These are phyloP conservation scores for Bimuria novae-zelandiae DNA, from an alignment of 2,329 filamentous ascomycete genomes.

Conservation along the genomic window DNA sequence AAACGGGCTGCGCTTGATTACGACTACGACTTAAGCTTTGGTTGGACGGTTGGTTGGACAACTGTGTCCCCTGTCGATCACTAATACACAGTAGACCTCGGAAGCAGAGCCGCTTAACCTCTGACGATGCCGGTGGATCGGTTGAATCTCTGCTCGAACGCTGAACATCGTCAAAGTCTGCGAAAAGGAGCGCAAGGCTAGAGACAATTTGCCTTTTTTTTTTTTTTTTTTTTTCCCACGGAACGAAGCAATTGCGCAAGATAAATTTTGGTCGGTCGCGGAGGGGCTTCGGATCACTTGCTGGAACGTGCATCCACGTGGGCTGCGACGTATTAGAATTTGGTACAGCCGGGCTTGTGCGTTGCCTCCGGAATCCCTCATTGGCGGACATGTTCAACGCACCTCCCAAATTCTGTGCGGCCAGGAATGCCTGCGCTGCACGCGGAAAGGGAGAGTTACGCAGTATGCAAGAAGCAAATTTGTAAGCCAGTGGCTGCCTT, in stretches of 20 bases:
- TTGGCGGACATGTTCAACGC: conserved; percentile 9
- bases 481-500: conserved; percentile 6
- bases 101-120: neutral
- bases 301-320: conserved; percentile 37
- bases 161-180: conserved; percentile 1
- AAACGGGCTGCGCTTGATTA: conserved; percentile 6
- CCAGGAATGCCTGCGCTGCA: conserved; percentile 9
- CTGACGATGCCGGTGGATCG: conserved; percentile 1
- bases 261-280: neutral
- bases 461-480: neutral
- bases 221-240: no score
- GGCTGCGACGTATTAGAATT: conserved; percentile 21
- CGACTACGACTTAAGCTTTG: conserved; percentile 22
- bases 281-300: conserved; percentile 11
- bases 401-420: conserved; percentile 5
- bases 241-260: conserved; percentile 35
- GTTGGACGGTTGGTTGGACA: conserved; percentile 14
- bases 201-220: no score
- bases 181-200: conserved; percentile 1
- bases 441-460: neutral
- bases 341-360: conserved; percentile 13
- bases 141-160: neutral
- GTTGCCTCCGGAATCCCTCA: conserved; percentile 22
- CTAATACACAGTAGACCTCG: no score
- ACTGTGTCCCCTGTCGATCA: conserved; percentile 23